Conservation (phyloP, 805 yeast species). For the Geotrichum ghanense region DNA sequence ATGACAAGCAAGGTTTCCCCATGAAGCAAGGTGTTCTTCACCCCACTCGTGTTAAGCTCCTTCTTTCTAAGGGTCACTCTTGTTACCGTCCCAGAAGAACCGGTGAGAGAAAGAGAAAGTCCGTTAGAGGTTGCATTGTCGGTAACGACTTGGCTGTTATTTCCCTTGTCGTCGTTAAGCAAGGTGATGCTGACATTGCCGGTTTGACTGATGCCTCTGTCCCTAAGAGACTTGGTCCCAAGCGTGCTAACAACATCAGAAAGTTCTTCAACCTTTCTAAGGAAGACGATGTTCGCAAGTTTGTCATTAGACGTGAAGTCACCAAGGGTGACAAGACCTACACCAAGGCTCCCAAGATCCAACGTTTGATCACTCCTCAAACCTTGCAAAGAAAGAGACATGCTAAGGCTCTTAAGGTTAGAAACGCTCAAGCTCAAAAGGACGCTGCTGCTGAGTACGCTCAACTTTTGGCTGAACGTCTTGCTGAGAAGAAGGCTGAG, state of each 20-base stretch:
- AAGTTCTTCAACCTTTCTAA: constrained; percentile 97
- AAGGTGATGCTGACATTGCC: constrained; percentile 91
- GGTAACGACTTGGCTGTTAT: constrained; percentile 94
- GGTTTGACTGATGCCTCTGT: constrained; percentile 91
- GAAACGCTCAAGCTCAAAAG: constrained; percentile 97
- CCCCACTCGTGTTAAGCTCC: constrained; percentile 98
- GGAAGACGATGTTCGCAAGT: constrained; percentile 85
- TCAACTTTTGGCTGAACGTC: constrained; percentile 95
- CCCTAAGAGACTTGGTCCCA: constrained; percentile 99
- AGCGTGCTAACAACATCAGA: constrained; percentile 99
- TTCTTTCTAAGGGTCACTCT: constrained; percentile 87
- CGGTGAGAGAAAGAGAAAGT: constrained; percentile 99
- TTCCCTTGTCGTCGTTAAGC: constrained; percentile 88
- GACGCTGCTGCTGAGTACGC: constrained; percentile 99
- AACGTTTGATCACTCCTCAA: constrained; percentile 98
- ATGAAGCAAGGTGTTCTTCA: constrained; percentile 99
- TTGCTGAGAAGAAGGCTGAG: constrained; percentile 96
- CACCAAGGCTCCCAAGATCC: constrained; percentile 99
- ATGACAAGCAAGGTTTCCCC: constrained; percentile 99
- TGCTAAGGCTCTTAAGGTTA: constrained; percentile 83
- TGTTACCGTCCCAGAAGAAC: constrained; percentile 99
- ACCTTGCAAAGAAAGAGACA: constrained; percentile 98
- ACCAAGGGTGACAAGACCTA: constrained; percentile 96
- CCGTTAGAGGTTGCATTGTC: constrained; percentile 99
- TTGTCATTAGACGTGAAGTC: constrained; percentile 96